Evolutionary conservation across 805 yeast species (phyloP), one percentile per base, ranked within the genome.

Genomic region (Candida takata): DNA sequence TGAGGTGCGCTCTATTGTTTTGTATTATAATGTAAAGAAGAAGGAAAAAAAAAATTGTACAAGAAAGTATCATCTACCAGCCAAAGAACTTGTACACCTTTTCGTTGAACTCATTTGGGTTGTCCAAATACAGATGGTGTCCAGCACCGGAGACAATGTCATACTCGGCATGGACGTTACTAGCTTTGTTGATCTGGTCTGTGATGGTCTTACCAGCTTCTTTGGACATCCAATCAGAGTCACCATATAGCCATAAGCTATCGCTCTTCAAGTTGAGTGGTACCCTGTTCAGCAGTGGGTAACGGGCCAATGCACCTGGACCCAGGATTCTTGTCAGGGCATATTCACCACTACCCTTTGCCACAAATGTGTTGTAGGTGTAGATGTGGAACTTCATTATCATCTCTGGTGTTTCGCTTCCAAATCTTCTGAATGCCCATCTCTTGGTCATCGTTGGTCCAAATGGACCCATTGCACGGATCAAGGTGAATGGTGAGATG

Each of bases 141-240:
- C 87, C 87, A 5, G 77, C 67, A 33, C 69, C 58, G 9, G 55
- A 61, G 9, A 81, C 55, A 35, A 62, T 61, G 20, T 54, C 42
- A 20, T 67, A 53, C 8, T 44, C 42, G 4, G 60, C 50, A 8
- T 34, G 32, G 3, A 36, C 35, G 2, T 25, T 12, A 0, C 44
- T 52, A 1, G 34, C 27, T 14, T 31, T 27, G 17, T 58, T 51
- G 32, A 65, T 55, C 31, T 55, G 57, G 10, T 60, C 51, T 12
- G 62, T 66, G 35, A 64, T 61, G 26, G 67, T 60, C 27, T 61
- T 52, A 3, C 86, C 86, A 10, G 79, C 82, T 31, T 64, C 67
- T 35, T 65, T 71, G 41, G 73, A 72, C 85, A 79, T 79, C 86
- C 86, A 79, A 53, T 79, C 86, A 26, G 57, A 60, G 40, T 77